phyloP scores from a whole-genome alignment of 495 filamentous ascomycete genomes.

The Penicillium bialowiezense region DNA sequence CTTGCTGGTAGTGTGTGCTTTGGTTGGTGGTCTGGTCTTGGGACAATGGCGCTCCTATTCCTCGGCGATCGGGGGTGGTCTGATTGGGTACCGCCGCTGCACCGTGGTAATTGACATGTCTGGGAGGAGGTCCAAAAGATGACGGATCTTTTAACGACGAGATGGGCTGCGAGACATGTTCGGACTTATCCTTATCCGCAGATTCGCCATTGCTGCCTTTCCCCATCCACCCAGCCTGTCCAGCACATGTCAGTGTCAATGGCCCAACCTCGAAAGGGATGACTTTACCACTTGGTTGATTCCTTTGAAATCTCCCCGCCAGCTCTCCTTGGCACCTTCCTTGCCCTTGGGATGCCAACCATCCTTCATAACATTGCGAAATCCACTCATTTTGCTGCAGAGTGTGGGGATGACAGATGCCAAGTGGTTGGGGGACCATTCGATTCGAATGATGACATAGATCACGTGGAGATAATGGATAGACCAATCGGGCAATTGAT shows the following conservation, averaged over 20 bases:
- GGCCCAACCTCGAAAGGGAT: neutral
- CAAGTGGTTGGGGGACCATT: neutral
- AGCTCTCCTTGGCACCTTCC: constrained; percentile 54
- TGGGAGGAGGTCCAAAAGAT: constrained; percentile 84
- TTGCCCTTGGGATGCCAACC: constrained; percentile 60
- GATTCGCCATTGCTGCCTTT: constrained; percentile 46
- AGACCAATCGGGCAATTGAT: neutral
- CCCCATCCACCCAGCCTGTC: constrained; percentile 38
- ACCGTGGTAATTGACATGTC: constrained; percentile 56
- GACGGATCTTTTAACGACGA: constrained; percentile 76
- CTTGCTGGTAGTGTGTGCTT: constrained; percentile 32
- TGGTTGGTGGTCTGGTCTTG: constrained; percentile 36
- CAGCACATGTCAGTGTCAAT: constrained; percentile 6
- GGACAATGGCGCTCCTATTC: constrained; percentile 47
- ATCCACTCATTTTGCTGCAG: constrained; percentile 43
- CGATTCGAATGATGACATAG: neutral
- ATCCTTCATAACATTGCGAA: constrained; percentile 50
- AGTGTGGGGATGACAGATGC: constrained; percentile 2
- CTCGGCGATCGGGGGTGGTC: constrained; percentile 45
- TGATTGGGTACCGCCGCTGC: constrained; percentile 45
- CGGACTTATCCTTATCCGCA: constrained; percentile 27
- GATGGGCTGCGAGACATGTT: constrained; percentile 66
- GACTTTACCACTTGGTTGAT: constrained; percentile 55
- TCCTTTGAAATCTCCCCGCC: constrained; percentile 58
- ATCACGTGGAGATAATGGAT: neutral